Conservation (phyloP, 2,329 filamentous ascomycete species). For the Colletotrichum tropicale region DNA sequence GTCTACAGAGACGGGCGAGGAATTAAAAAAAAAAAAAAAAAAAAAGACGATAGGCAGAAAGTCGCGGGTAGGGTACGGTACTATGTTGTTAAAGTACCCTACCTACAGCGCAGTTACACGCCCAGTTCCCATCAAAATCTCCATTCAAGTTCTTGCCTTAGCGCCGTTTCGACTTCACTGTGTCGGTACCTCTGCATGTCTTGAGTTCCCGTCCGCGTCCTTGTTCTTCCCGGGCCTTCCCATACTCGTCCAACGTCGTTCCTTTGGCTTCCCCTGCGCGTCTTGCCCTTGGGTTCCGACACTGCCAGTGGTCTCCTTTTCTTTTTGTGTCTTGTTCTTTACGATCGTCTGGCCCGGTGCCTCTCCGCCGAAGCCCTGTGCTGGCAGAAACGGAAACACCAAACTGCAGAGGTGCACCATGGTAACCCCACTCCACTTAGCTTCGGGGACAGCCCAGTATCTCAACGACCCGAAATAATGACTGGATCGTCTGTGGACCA, state of each 20-base stretch:
- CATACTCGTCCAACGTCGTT: background rate
- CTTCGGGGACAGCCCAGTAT: constrained; percentile 1
- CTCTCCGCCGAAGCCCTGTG: background rate
- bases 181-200: constrained; percentile 5
- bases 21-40: background rate
- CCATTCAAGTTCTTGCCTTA: constrained; percentile 2
- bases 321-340: background rate
- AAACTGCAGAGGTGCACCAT: background rate
- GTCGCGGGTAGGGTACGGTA: background rate
- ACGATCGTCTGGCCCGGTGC: background rate
- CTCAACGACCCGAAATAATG: constrained; percentile 12
- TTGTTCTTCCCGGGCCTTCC: constrained; percentile 1
- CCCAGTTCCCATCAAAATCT: constrained; percentile 2
- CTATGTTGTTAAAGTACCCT: background rate
- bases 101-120: background rate
- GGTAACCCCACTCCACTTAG: background rate
- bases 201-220: background rate
- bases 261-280: background rate
- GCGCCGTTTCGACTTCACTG: constrained; percentile 12
- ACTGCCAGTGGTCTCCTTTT: background rate
- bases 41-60: background rate
- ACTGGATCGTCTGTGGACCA: constrained; percentile 5
- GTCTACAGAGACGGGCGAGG: background rate
- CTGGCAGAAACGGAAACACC: background rate
- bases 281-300: background rate